phyloP scores from a whole-genome alignment of 768 basidiomycete species.

The Mycena maculata region DNA sequence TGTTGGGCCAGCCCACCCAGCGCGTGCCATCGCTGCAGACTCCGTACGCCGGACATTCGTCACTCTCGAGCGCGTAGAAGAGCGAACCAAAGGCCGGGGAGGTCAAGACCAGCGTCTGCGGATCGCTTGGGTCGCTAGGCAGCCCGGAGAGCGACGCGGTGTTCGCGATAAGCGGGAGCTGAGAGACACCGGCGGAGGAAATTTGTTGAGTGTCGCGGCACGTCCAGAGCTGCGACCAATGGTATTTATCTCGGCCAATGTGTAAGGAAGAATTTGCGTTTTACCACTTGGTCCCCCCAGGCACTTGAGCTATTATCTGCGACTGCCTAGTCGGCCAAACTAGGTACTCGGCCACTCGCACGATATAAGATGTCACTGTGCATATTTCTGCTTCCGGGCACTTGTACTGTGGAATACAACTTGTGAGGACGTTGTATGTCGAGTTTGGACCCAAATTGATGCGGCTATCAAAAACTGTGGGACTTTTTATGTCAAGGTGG shows the following conservation, averaged over 20 bases:
- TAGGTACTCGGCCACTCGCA: too few relatives aligned
- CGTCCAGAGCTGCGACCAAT: slow-evolving; percentile 23
- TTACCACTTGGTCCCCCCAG: too few relatives aligned
- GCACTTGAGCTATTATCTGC: too few relatives aligned
- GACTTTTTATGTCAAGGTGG: too few relatives aligned
- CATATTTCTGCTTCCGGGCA: too few relatives aligned
- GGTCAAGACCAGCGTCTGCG: background rate
- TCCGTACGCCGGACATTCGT: slow-evolving; percentile 24
- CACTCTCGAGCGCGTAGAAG: slow-evolving; percentile 23
- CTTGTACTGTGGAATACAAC: too few relatives aligned
- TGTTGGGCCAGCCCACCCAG: slow-evolving; percentile 34
- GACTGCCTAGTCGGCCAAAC: too few relatives aligned
- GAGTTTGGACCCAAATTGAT: too few relatives aligned
- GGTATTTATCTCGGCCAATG: too few relatives aligned
- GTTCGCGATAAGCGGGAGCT: slow-evolving; percentile 2
- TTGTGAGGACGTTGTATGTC: too few relatives aligned
- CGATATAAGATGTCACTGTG: too few relatives aligned
- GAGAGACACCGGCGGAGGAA: background rate
- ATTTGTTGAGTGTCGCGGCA: slow-evolving; percentile 30
- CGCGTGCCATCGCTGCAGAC: slow-evolving; percentile 20
- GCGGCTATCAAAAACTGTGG: too few relatives aligned
- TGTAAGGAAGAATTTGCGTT: background rate
- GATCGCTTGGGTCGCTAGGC: background rate
- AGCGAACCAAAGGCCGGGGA: slow-evolving; percentile 13
- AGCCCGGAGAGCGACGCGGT: slow-evolving; percentile 18